A percentile compares a stretch with the other conserved stretches of the same genome.
Evolutionary conservation across 2,329 filamentous ascomycete species (phyloP).

Genomic region (Monosporascus sp.): DNA sequence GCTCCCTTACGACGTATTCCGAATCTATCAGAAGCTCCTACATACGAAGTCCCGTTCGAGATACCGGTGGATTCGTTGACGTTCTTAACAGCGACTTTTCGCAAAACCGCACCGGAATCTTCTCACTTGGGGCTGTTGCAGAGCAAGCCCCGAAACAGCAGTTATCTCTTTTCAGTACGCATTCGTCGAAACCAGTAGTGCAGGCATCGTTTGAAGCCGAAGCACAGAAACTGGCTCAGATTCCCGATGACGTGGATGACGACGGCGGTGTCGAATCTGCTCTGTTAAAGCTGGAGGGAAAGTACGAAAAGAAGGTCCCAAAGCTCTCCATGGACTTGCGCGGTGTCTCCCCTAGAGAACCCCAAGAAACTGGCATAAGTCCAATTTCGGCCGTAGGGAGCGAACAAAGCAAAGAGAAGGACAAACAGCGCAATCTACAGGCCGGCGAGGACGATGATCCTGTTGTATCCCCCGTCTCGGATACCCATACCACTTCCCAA

Average conservation of each 20-base stretch:
- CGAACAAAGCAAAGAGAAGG: slow-evolving; percentile 30
- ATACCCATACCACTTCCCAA: slow-evolving; percentile 11
- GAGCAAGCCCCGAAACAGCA: slow-evolving; percentile 42
- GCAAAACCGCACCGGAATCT: slow-evolving; percentile 38
- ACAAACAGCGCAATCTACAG: slow-evolving; percentile 41
- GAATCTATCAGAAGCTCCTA: slow-evolving; percentile 57
- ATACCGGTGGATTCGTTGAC: slow-evolving; percentile 39
- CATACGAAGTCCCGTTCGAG: slow-evolving; percentile 35
- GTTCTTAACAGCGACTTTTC: slow-evolving; percentile 39
- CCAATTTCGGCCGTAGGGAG: slow-evolving; percentile 16
- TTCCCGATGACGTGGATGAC: slow-evolving; percentile 73
- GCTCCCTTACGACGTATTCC: slow-evolving; percentile 54
- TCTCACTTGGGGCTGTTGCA: slow-evolving; percentile 55
- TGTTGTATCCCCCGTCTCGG: slow-evolving; percentile 22
- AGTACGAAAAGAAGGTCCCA: slow-evolving; percentile 54
- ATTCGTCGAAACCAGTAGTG: slow-evolving; percentile 58
- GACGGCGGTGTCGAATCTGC: slow-evolving; percentile 92
- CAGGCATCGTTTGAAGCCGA: slow-evolving; percentile 81
- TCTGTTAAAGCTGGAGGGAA: slow-evolving; percentile 85
- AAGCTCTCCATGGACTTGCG: slow-evolving; percentile 36
- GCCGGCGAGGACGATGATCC: slow-evolving; percentile 36
- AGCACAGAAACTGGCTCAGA: slow-evolving; percentile 78
- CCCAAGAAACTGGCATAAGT: slow-evolving; percentile 12
- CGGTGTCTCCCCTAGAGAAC: slow-evolving; percentile 14
- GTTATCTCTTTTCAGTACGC: slow-evolving; percentile 54